Base-by-base conservation (phyloP, 108 stramenopile genomes). In the Chaetoceros tenuissimus region DNA sequence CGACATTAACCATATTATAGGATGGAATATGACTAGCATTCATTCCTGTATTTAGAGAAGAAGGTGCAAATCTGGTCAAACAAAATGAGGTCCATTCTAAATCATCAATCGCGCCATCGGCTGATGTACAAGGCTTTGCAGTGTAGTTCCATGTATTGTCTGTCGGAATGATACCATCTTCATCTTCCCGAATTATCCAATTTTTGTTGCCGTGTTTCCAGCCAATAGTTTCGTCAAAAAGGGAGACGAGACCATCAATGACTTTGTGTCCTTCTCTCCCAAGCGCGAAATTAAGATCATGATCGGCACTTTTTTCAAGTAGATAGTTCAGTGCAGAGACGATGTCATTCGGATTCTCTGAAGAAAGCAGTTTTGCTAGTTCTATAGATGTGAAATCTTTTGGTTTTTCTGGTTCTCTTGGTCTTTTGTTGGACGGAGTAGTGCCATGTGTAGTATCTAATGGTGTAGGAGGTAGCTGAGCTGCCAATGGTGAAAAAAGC, bases 251-350 rank as follows among this genome's bases (percentile, higher is more conserved):
- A 7, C 71, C 74, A 28, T 57, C 45, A 0, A 83, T 40, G 1
- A 83, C 64, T 20, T 59, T 67, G 28, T 86, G 79, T 0, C 80
- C 79, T 10, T 72, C 64, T 24, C 44, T 27, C 3, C 75, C 81
- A 55, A 86, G 58, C 24, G 70, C 75, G 50, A 80, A 83, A 61
- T 82, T 86, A 20, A 50, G 54, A 23, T 78, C 79, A 59, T 73
- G 67, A 51, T 76, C 72, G 1, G 80, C 65, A 31, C 72, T 79
- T 23, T 75, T 60, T 24, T 54, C 66, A 58, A 86, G 45, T 48
- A 86, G 53, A 18, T 72, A 74, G 63, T 86, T 86, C 60, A 86
- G 57, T 17, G 85, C 80, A 2, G 34, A 10, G 5, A 40, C 13
- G 5, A 40, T 13, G 13, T 40, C 34, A 40, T 40, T 40, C 34